A percentile compares a stretch with the other conserved stretches of the same genome.
phyloP scores from a whole-genome alignment of 441 rosid species.

The Pelargonium fulgidum region DNA sequence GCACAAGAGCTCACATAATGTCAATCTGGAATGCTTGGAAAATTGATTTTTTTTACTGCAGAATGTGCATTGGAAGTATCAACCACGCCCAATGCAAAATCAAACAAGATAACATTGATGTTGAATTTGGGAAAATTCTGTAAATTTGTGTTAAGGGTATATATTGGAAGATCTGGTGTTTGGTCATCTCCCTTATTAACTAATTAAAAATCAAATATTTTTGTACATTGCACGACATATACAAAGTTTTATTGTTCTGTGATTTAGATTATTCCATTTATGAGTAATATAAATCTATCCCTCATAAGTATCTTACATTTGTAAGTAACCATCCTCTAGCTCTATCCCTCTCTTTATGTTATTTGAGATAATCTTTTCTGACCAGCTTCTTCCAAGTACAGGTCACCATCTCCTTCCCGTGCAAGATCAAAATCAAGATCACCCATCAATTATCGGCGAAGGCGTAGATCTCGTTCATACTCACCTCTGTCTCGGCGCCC shows the following conservation, averaged over 20 bases:
- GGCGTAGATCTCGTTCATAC: conserved; percentile 59
- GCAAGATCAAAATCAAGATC: conserved; percentile 72
- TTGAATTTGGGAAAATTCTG: too few species aligned
- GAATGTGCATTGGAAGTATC: background rate
- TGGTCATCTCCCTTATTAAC: too few species aligned
- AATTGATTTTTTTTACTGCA: background rate
- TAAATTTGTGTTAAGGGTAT: too few species aligned
- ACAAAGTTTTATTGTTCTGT: too few species aligned
- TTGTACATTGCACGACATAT: too few species aligned
- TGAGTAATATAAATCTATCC: background rate
- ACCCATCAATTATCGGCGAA: conserved; percentile 54
- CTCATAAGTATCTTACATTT: background rate
- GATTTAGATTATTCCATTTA: too few species aligned
- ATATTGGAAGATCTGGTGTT: too few species aligned
- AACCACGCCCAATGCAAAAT: background rate
- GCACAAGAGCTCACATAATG: background rate
- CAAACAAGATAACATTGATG: too few species aligned
- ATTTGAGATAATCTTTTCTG: conserved; percentile 7
- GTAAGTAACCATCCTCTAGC: background rate
- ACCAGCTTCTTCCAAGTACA: conserved; percentile 28
- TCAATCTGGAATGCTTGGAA: background rate
- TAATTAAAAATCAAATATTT: too few species aligned
- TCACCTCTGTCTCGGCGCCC: conserved; percentile 54
- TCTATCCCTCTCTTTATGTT: background rate
- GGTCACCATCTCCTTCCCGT: conserved; percentile 72